Base-by-base conservation (phyloP, 192 early-diverging fungal species). In the Mortierella hygrophila region DNA sequence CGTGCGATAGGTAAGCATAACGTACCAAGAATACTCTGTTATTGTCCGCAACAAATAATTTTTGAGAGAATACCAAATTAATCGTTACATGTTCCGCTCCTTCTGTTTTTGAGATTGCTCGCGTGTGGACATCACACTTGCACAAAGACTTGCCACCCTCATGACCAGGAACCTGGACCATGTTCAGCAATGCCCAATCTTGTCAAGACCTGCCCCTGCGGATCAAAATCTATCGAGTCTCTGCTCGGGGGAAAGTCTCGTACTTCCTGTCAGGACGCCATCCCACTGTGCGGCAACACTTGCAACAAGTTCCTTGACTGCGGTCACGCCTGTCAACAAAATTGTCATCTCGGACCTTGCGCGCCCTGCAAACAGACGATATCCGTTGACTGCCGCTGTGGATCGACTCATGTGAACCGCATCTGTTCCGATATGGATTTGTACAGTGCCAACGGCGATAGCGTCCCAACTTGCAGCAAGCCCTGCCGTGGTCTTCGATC, bases 301-400 rank as follows among this genome's bases (percentile, higher is more conserved):
- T 95, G 95, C 87, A 80, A 75, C 41, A 91, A 91, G 74, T 72
- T 79, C 21, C 76, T 94, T 11, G 76, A 89, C 46, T 95, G 94
- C 81, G 85, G 85, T 29, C 94, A 95, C 70, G 32, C 73, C 3
- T 96, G 94, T 80, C 72, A 76, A 18, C 76, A 89, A 23, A 70
- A 77, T 20, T 95, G 94, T 70, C 94, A 96, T 83, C 68, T 80
- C 0, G 94, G 94, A 6, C 79, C 88, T 15, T 96, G 95, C 78
- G 82, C 90, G 29, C 92, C 93, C 49, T 96, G 95, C 68, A 68
- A 81, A 18, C 75, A 83, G 44, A 41, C 38, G 0, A 85, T 94
- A 52, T 80, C 82, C 13, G 79, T 92, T 15, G 77, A 88, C 47
- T 96, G 95, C 78, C 89, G 89, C 21, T 96, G 95, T 88, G 90